phyloP scores from a whole-genome alignment of 129 eudicot genomes.

The Flaveria robusta region DNA sequence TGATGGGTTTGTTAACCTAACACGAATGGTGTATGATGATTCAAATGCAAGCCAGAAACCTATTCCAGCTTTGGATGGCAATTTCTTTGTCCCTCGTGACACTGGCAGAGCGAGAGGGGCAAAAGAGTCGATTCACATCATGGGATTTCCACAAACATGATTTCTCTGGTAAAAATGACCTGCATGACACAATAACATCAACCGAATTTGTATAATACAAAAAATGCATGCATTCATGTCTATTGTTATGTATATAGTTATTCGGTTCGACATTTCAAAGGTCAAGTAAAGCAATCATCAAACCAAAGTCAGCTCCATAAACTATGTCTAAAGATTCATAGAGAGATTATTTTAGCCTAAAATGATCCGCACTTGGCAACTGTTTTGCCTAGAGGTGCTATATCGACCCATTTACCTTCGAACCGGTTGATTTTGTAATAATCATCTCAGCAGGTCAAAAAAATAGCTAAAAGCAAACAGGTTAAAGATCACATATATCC shows the following conservation, averaged over 20 bases:
- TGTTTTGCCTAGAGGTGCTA: not conserved
- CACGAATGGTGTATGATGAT: conserved; percentile 37
- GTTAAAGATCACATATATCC: not conserved
- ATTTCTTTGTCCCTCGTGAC: conserved; percentile 40
- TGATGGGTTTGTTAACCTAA: conserved; percentile 40
- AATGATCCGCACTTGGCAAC: no score
- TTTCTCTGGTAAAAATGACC: conserved; percentile 88
- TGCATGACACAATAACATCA: conserved; percentile 40
- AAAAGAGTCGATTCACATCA: conserved; percentile 52
- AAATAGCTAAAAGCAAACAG: not conserved
- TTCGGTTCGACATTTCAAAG: not conserved
- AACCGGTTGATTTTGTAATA: not conserved
- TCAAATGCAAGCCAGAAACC: conserved; percentile 61
- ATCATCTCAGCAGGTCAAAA: not conserved
- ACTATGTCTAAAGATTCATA: no score
- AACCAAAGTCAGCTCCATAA: not conserved
- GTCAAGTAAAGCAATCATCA: conserved; percentile 11
- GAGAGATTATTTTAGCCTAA: no score
- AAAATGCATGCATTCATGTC: not conserved
- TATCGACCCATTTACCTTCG: not conserved
- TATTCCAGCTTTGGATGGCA: conserved; percentile 48
- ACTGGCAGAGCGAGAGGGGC: conserved; percentile 45
- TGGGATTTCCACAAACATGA: conserved; percentile 54
- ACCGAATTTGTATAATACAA: not conserved
- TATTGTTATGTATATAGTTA: not conserved